A percentile compares a stretch with the other conserved stretches of the same genome.
Conservation (phyloP, 257 asterid species). For the Solanum raphanifolium region DNA sequence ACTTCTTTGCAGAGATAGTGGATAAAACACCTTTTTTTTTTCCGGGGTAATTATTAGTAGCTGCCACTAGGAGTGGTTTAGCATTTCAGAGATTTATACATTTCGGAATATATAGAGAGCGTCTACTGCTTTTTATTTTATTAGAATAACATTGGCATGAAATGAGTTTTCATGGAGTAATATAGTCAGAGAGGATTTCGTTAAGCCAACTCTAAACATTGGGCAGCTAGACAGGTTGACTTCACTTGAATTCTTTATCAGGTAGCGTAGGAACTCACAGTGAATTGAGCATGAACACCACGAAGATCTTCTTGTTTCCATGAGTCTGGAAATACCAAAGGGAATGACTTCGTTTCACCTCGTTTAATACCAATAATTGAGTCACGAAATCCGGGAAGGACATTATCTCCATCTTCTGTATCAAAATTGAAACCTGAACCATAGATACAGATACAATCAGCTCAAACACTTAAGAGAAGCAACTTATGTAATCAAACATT, state of each 20-base stretch:
- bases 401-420: constrained; percentile 82
- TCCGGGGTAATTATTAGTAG: background rate
- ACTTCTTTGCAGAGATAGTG: background rate
- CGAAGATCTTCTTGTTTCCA: constrained; percentile 91
- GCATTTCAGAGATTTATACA: background rate
- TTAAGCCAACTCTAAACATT: background rate
- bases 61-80: background rate
- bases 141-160: background rate
- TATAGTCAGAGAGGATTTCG: background rate
- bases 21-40: background rate
- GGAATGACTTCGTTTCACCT: constrained; percentile 74
- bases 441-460: constrained; percentile 1
- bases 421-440: constrained; percentile 85
- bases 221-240: background rate
- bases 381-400: constrained; percentile 74
- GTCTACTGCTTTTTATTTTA: background rate
- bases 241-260: background rate
- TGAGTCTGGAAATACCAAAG: constrained; percentile 77
- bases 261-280: constrained; percentile 34
- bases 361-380: constrained; percentile 55
- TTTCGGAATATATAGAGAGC: background rate
- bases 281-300: constrained; percentile 78
- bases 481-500: background rate
- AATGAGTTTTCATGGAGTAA: background rate
- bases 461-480: background rate